Evolutionary conservation across 441 rosid genomes (phyloP).

Genomic region (Populus hybrid): DNA sequence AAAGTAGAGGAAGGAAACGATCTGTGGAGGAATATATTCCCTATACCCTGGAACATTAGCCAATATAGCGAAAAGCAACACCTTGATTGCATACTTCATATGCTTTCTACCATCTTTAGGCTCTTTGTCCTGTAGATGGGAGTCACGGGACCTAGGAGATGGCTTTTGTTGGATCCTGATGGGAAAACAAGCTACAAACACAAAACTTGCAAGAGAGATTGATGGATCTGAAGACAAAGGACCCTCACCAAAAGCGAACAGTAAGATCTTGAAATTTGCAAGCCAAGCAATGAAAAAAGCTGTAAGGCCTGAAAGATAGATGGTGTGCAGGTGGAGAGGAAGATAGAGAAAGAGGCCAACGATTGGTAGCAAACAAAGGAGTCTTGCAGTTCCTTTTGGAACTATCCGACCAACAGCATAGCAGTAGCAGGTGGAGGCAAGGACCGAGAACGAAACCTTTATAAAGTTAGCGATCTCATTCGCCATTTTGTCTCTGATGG

Average conservation of each 20-base stretch:
- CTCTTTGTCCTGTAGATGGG: too few species aligned
- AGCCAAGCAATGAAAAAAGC: slow-evolving; percentile 59
- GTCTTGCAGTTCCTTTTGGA: slow-evolving; percentile 40
- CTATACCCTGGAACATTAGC: too few species aligned
- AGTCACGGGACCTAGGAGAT: slow-evolving; percentile 35
- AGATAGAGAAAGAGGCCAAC: slow-evolving; percentile 40
- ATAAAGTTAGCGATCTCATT: slow-evolving; percentile 38
- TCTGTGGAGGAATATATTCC: too few species aligned
- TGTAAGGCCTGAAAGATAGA: slow-evolving; percentile 29
- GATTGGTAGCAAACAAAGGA: slow-evolving; percentile 51
- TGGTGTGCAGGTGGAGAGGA: slow-evolving; percentile 43
- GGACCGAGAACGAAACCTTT: slow-evolving; percentile 38
- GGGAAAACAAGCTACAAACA: slow-evolving; percentile 51
- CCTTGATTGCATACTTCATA: too few species aligned
- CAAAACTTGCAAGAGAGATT: slow-evolving; percentile 38
- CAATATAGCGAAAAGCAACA: too few species aligned
- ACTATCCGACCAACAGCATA: slow-evolving; percentile 31
- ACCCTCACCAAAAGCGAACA: slow-evolving; percentile 50
- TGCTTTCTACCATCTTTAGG: too few species aligned
- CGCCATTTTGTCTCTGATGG: slow-evolving; percentile 17
- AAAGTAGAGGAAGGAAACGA: too few species aligned
- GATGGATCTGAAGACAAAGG: slow-evolving; percentile 39
- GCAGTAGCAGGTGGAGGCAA: slow-evolving; percentile 43
- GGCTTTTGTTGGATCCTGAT: slow-evolving; percentile 32
- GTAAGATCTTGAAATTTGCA: slow-evolving; percentile 64